A percentile compares a stretch with the other conserved stretches of the same genome.
Conservation (phyloP, 805 yeast genomes). For the Millerozyma miso region DNA sequence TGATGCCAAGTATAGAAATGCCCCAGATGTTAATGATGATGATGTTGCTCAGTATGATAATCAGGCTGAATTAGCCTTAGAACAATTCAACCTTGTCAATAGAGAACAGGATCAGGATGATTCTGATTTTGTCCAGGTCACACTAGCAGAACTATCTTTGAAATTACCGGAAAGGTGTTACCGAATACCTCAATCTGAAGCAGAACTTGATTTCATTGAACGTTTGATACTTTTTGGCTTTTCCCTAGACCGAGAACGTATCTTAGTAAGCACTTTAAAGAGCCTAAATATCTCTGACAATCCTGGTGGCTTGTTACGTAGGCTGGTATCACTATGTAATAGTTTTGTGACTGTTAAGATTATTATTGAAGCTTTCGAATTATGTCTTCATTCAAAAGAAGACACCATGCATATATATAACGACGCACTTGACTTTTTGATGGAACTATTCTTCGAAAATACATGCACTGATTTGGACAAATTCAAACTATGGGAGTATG, state of each 20-base stretch:
- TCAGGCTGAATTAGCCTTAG: slow-evolving; percentile 3
- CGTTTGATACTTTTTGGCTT: not conserved
- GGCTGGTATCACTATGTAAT: not conserved
- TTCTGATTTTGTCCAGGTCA: not conserved
- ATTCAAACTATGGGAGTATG: slow-evolving; percentile 6
- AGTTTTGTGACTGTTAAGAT: not conserved
- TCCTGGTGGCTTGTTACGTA: not conserved
- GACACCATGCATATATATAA: not conserved
- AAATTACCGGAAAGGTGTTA: not conserved
- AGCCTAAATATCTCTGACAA: not conserved
- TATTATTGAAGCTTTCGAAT: not conserved
- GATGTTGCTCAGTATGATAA: not conserved
- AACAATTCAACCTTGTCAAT: slow-evolving; percentile 1
- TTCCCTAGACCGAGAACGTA: not conserved
- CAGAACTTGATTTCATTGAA: not conserved
- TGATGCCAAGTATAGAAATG: slow-evolving; percentile 2
- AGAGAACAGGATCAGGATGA: not conserved
- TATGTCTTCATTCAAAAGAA: not conserved
- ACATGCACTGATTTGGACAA: not conserved
- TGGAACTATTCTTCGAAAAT: not conserved
- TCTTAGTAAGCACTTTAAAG: not conserved
- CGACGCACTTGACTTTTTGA: not conserved
- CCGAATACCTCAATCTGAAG: not conserved
- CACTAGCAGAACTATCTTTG: not conserved
- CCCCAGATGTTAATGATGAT: not conserved